These are phyloP conservation scores for Capsicum rhomboideum DNA, from an alignment of 257 asterid genomes.

Conservation along the genomic window DNA sequence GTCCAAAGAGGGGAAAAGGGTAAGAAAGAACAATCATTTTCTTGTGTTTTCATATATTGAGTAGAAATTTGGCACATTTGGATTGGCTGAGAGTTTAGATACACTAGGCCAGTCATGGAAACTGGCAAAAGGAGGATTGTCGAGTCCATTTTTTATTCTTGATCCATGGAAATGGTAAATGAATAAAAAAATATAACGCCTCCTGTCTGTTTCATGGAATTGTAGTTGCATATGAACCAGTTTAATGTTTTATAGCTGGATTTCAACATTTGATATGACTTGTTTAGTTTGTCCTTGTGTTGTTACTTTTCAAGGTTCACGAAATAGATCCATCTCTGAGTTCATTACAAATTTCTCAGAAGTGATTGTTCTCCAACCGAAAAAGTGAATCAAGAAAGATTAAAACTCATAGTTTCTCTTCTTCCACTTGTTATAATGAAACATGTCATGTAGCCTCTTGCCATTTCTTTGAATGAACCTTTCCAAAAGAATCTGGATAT, in stretches of 20 bases:
- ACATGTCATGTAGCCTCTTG: background rate
- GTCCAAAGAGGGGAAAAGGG: no score
- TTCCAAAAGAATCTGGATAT: no score
- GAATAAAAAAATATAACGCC: no score
- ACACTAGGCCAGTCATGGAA: background rate
- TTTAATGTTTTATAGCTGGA: background rate
- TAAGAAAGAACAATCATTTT: no score
- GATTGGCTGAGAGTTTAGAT: background rate
- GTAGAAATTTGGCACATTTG: no score
- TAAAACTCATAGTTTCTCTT: background rate
- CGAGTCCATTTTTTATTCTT: background rate
- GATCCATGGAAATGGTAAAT: background rate
- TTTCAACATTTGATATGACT: background rate
- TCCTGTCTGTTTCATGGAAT: background rate
- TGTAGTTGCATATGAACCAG: background rate
- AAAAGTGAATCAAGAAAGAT: background rate
- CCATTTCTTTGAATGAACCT: background rate
- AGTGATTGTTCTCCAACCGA: background rate
- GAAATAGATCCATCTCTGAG: background rate
- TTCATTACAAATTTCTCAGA: background rate
- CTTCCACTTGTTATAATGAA: background rate
- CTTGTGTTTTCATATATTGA: no score
- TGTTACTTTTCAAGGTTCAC: background rate
- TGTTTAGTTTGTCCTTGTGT: background rate
- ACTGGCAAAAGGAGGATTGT: background rate